Conservation (phyloP, 768 basidiomycete species). For the Trametes sanguinea region DNA sequence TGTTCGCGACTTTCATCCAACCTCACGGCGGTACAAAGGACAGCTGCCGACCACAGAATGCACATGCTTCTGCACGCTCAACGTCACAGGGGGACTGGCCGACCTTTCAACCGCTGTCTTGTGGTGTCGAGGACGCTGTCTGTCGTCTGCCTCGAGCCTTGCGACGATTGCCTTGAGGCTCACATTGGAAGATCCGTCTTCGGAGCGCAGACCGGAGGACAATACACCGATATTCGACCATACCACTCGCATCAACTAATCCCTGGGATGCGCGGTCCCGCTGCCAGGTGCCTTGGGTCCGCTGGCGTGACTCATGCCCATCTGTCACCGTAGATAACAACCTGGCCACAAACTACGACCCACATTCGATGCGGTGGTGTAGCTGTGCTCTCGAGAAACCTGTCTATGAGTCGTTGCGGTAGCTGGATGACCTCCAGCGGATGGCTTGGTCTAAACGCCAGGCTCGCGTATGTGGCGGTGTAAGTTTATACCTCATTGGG, state of each 20-base stretch:
- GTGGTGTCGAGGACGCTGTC: neutral
- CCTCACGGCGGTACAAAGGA: constrained; percentile 1
- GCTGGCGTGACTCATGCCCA: neutral
- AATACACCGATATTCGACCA: neutral
- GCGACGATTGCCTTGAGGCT: constrained; percentile 12
- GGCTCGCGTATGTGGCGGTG: constrained; percentile 1
- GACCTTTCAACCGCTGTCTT: neutral
- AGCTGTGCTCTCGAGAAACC: no score
- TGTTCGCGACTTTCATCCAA: neutral
- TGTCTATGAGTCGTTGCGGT: no score
- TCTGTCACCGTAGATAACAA: no score
- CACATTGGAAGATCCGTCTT: neutral
- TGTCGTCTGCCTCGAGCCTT: constrained; percentile 14
- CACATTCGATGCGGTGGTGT: no score
- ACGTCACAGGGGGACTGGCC: neutral
- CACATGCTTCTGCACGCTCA: neutral
- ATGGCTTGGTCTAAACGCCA: neutral
- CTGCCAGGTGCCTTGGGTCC: neutral
- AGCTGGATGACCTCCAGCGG: neutral
- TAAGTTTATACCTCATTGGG: neutral
- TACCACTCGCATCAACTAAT: neutral
- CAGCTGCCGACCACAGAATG: neutral
- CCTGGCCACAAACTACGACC: neutral
- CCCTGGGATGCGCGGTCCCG: neutral
- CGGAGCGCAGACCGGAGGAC: constrained; percentile 1